phyloP scores from a whole-genome alignment of 306 rosid species.

The Cyamopsis tetragonoloba region DNA sequence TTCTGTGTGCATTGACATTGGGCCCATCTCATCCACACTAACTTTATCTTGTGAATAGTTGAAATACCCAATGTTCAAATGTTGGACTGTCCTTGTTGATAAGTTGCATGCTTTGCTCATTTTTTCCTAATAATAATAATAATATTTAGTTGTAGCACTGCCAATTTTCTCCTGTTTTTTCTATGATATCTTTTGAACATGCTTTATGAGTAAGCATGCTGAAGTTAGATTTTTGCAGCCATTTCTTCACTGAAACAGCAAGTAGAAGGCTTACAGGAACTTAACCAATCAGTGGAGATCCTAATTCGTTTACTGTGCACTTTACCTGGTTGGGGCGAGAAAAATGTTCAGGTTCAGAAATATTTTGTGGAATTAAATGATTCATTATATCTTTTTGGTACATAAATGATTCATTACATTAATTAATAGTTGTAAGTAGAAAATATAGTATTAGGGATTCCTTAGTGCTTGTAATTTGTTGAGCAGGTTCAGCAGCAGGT shows the following conservation, averaged over 20 bases:
- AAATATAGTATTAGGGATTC: background rate
- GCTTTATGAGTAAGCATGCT: constrained; percentile 16
- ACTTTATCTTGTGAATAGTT: background rate
- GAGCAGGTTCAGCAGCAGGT: constrained; percentile 98
- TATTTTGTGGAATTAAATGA: constrained; percentile 7
- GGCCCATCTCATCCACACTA: background rate
- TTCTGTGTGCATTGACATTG: background rate
- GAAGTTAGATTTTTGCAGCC: constrained; percentile 51
- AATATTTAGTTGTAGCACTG: background rate
- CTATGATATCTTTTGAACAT: constrained; percentile 5
- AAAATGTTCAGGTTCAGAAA: constrained; percentile 88
- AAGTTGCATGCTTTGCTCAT: background rate
- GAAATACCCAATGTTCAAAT: background rate
- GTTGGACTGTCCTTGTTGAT: background rate
- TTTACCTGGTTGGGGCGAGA: constrained; percentile 98
- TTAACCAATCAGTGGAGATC: constrained; percentile 67
- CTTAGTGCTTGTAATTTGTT: constrained; percentile 17
- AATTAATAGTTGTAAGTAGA: constrained; percentile 6
- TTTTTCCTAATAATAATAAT: background rate
- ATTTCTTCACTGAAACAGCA: constrained; percentile 81
- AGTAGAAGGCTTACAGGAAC: constrained; percentile 73
- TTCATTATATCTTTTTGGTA: constrained; percentile 1
- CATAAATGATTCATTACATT: background rate
- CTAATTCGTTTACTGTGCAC: constrained; percentile 76
- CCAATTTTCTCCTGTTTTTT: background rate